Evolutionary conservation across 2,329 filamentous ascomycete species (phyloP), one percentile per base, ranked within the genome.

Genomic region (Fusarium sp.): DNA sequence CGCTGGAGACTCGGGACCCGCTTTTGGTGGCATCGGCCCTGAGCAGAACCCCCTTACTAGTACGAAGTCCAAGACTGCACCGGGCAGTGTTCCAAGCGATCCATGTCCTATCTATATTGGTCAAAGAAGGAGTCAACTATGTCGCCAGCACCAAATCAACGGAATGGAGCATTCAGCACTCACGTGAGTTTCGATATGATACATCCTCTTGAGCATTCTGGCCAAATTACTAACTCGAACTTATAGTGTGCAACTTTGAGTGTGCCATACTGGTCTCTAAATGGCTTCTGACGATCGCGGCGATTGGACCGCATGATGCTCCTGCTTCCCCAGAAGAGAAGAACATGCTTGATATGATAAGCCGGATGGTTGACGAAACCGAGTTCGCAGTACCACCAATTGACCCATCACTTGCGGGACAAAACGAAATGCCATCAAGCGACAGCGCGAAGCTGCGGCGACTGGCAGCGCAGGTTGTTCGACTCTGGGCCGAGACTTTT

Each of bases 31-130:
- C 89, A 2, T 82, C 83, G 36, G 85, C 87, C 2, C 84, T 92
- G 63, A 83, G 83, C 53, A 83, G 85, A 46, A 86, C 86, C 19
- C 87, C 88, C 1, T 79, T 85, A 24, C 82, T 90, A 12, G 81
- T 85, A 20, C 83, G 89, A 50, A 89, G 85, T 52, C 79, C 84
- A 20, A 85, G 86, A 30, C 82, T 91, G 23, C 88, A 86, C 32
- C 81, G 88, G 44, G 89, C 89, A 1, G 85, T 91, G 0, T 83
- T 90, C 26, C 89, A 92, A 70, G 87, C 88, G 2, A 86, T 89
- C 26, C 89, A 91, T 72, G 89, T 89, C 1, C 78, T 92, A 34
- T 89, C 88, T 5, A 88, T 91, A 80, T 79, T 89, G 23, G 86
- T 90, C 59, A 89, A 89, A 73, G 81, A 83, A 15, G 87, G 87